These are phyloP conservation scores for Lasiosphaeria hispida DNA, from an alignment of 495 filamentous ascomycete genomes.

Conservation along the genomic window DNA sequence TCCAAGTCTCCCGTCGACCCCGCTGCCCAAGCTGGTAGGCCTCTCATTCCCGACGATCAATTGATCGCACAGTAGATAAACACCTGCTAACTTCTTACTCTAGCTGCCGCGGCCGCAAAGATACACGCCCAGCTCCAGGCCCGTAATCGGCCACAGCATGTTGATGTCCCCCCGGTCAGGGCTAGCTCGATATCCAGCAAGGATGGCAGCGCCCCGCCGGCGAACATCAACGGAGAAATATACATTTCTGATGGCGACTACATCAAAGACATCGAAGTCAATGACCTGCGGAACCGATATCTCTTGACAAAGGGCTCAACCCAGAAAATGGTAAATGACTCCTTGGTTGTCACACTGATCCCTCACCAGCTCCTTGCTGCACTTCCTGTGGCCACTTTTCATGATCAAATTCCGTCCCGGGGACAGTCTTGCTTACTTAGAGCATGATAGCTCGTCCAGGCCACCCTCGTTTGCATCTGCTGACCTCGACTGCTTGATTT, in stretches of 20 bases:
- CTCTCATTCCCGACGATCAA: neutral
- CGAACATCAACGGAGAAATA: conserved; percentile 72
- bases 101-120: conserved; percentile 86
- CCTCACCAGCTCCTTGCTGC: conserved; percentile 52
- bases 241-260: conserved; percentile 95
- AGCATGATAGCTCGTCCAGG: conserved; percentile 67
- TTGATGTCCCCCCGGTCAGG: conserved; percentile 86
- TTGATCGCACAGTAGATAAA: conserved; percentile 13
- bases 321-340: conserved; percentile 97
- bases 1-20: conserved; percentile 57
- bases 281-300: conserved; percentile 95
- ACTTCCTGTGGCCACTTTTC: conserved; percentile 34
- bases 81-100: conserved; percentile 18
- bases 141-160: conserved; percentile 89
- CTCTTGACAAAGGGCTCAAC: conserved; percentile 96
- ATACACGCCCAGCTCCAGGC: conserved; percentile 93
- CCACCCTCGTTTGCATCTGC: conserved; percentile 89
- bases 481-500: conserved; percentile 92
- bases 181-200: conserved; percentile 38
- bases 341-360: conserved; percentile 77
- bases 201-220: conserved; percentile 30
- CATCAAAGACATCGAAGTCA: conserved; percentile 98
- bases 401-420: conserved; percentile 49
- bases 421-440: conserved; percentile 81
- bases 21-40: conserved; percentile 80